Evolutionary conservation across 805 yeast genomes (phyloP).

Genomic region (Saccharomycopsis malanga): DNA sequence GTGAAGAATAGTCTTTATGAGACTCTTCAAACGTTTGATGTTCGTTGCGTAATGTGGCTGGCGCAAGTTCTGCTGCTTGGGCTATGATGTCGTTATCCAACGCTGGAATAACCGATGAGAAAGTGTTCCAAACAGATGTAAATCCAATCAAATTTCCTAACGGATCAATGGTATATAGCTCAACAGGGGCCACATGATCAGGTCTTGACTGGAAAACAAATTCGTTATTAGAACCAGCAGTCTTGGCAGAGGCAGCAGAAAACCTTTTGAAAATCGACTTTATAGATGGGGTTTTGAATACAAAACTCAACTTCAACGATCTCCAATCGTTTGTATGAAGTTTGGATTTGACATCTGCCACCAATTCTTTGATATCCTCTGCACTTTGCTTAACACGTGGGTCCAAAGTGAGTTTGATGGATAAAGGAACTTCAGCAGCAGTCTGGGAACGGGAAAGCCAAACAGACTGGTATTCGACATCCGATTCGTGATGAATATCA

Average conservation of each 20-base stretch:
- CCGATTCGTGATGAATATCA: conserved; percentile 24
- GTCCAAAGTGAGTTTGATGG: conserved; percentile 27
- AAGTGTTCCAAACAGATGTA: conserved; percentile 52
- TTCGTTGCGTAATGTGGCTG: background rate
- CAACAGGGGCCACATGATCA: conserved; percentile 64
- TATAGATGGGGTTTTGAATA: conserved; percentile 29
- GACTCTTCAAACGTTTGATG: background rate
- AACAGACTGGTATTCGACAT: conserved; percentile 23
- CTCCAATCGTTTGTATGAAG: conserved; percentile 41
- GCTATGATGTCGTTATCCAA: background rate
- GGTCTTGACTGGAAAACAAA: conserved; percentile 54
- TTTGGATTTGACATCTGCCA: conserved; percentile 27
- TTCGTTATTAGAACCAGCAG: background rate
- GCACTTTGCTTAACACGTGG: conserved; percentile 24
- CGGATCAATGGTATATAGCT: conserved; percentile 75
- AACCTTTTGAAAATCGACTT: conserved; percentile 27
- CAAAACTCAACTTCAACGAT: conserved; percentile 37
- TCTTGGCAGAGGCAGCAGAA: conserved; percentile 21
- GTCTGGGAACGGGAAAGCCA: conserved; percentile 30
- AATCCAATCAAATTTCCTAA: conserved; percentile 78
- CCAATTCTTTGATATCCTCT: conserved; percentile 9
- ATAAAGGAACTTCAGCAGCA: conserved; percentile 25
- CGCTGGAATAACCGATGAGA: conserved; percentile 41
- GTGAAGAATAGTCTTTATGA: conserved; percentile 20
- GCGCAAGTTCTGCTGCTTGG: background rate